These are phyloP conservation scores for Gossypium longicalyx DNA, from an alignment of 345 rosid genomes.

Conservation along the genomic window DNA sequence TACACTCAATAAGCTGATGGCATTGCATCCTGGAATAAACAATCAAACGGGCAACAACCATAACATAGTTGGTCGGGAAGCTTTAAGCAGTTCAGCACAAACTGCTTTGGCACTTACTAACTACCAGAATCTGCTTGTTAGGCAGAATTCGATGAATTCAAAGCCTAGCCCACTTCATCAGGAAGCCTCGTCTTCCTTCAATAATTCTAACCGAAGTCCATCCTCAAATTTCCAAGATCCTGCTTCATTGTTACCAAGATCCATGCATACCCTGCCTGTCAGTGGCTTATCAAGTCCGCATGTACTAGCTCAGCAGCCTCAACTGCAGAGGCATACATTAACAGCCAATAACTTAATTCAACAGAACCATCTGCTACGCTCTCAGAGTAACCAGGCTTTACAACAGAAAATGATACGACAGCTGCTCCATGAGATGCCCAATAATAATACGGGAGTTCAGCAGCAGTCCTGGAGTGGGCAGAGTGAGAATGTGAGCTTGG, in stretches of 20 bases:
- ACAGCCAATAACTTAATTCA: conserved; percentile 43
- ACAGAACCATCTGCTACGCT: conserved; percentile 43
- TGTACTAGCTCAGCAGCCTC: conserved; percentile 34
- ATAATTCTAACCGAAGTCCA: conserved; percentile 51
- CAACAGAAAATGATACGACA: conserved; percentile 83
- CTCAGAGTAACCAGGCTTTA: conserved; percentile 55
- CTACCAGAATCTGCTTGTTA: conserved; percentile 66
- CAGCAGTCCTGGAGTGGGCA: conserved; percentile 44
- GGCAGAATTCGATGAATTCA: conserved; percentile 75
- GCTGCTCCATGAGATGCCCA: conserved; percentile 69
- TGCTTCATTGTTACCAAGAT: conserved; percentile 41
- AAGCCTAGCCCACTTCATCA: conserved; percentile 56
- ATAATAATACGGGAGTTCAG: conserved; percentile 37
- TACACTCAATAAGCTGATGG: conserved; percentile 77
- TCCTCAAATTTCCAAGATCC: conserved; percentile 62
- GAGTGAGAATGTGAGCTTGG: conserved; percentile 29
- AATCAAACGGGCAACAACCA: conserved; percentile 46
- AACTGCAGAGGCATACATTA: conserved; percentile 44
- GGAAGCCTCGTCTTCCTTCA: conserved; percentile 50
- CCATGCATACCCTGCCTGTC: conserved; percentile 52
- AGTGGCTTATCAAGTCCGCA: conserved; percentile 47
- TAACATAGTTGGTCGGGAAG: conserved; percentile 50
- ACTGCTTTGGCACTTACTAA: conserved; percentile 69
- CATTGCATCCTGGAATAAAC: conserved; percentile 54
- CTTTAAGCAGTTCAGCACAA: conserved; percentile 67